These are phyloP conservation scores for apple (Malus domestica) DNA, from an alignment of 306 rosid genomes.

Conservation along the genomic window ASM211411v1 NC_041796.1:16573001-16573500, in stretches of 20 bases:
- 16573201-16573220: background rate
- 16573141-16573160: constrained; percentile 25
- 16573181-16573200: background rate
- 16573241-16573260: constrained; percentile 94
- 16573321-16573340: background rate
- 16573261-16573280: constrained; percentile 64
- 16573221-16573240: constrained; percentile 49
- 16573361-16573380: constrained; percentile 26
- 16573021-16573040: constrained; percentile 71
- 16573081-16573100: constrained; percentile 60
- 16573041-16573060: constrained; percentile 39
- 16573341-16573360: background rate
- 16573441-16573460: constrained; percentile 11
- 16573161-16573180: constrained; percentile 34
- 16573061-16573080: constrained; percentile 54
- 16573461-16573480: constrained; percentile 41
- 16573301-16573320: constrained; percentile 12
- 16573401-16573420: constrained; percentile 20
- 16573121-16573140: constrained; percentile 34
- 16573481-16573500: constrained; percentile 10
- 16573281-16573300: constrained; percentile 13
- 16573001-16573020: constrained; percentile 53
- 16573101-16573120: constrained; percentile 65
- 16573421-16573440: constrained; percentile 30
- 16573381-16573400: constrained; percentile 61